Percentiles rank a stretch among this genome's conserved stretches.
Evolutionary conservation across 345 rosid genomes (phyloP).

Genomic region (Combretum micranthum): DNA sequence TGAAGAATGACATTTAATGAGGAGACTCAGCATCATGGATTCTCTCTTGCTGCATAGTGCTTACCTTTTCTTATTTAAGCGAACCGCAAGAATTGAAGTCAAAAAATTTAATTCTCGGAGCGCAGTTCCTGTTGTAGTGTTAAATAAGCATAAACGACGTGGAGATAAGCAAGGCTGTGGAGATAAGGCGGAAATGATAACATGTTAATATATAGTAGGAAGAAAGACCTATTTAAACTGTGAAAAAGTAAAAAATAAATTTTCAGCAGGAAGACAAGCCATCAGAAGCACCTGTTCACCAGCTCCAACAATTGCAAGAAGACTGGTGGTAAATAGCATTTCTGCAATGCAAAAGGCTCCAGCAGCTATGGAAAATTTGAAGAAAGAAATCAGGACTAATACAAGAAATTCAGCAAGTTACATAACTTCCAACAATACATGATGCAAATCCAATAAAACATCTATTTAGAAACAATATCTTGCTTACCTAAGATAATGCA

Average conservation of each 20-base stretch:
- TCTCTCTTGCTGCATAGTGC: background rate
- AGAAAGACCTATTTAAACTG: too few relatives aligned
- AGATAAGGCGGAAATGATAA: slow-evolving; percentile 11
- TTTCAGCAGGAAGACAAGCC: too few relatives aligned
- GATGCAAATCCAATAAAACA: background rate
- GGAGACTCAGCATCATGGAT: too few relatives aligned
- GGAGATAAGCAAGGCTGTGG: slow-evolving; percentile 78
- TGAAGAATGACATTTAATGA: too few relatives aligned
- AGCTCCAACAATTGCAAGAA: slow-evolving; percentile 93
- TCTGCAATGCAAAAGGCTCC: slow-evolving; percentile 80
- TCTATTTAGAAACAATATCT: too few relatives aligned
- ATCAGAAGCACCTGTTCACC: slow-evolving; percentile 72
- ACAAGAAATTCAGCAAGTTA: background rate
- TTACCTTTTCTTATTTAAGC: slow-evolving; percentile 69
- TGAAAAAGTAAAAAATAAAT: background rate
- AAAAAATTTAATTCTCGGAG: slow-evolving; percentile 68
- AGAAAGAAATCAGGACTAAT: background rate
- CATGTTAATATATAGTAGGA: slow-evolving; percentile 1
- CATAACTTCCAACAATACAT: background rate
- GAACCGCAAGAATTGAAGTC: slow-evolving; percentile 80
- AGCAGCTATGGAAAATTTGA: slow-evolving; percentile 35
- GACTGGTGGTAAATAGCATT: slow-evolving; percentile 85
- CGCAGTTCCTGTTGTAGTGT: slow-evolving; percentile 51
- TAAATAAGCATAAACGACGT: slow-evolving; percentile 70
- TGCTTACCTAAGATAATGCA: too few relatives aligned